Percentiles rank a stretch among this genome's conserved stretches.
These are phyloP conservation scores for Fomitiporia mediterranea DNA, from an alignment of 1,284 basidiomycete genomes.

Conservation along the genomic window DNA sequence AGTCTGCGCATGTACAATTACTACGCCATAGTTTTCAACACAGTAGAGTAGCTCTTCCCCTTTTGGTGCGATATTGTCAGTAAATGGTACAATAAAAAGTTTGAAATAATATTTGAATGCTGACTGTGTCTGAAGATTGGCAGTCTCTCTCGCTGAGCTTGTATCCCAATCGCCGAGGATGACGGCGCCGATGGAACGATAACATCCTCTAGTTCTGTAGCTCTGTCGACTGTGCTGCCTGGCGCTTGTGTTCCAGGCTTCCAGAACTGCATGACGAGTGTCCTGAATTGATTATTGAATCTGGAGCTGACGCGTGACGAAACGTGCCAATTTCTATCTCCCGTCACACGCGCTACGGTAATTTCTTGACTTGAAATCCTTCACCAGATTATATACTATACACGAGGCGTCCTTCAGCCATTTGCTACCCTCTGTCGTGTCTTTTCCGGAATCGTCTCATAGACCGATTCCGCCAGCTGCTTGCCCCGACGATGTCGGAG, in stretches of 20 bases:
- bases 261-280: conserved; percentile 54
- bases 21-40: conserved; percentile 78
- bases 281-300: too few species aligned
- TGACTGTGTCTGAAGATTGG: conserved; percentile 86
- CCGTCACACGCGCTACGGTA: too few species aligned
- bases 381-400: too few species aligned
- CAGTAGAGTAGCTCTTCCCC: conserved; percentile 78
- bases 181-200: conserved; percentile 61
- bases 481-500: too few species aligned
- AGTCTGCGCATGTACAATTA: conserved; percentile 92
- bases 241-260: conserved; percentile 82
- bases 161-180: conserved; percentile 56
- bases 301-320: too few species aligned
- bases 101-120: too few species aligned
- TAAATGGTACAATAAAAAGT: too few species aligned
- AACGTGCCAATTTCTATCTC: not conserved
- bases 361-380: not conserved
- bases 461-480: too few species aligned
- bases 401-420: too few species aligned
- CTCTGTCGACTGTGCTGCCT: conserved; percentile 84
- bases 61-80: too few species aligned
- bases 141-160: conserved; percentile 71
- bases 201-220: conserved; percentile 68
- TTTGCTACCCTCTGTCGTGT: too few species aligned
- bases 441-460: too few species aligned